A percentile compares a stretch with the other conserved stretches of the same genome.
These are phyloP conservation scores for Groenewaldozyma tartarivorans DNA, from an alignment of 805 yeast species.

Conservation along the genomic window DNA sequence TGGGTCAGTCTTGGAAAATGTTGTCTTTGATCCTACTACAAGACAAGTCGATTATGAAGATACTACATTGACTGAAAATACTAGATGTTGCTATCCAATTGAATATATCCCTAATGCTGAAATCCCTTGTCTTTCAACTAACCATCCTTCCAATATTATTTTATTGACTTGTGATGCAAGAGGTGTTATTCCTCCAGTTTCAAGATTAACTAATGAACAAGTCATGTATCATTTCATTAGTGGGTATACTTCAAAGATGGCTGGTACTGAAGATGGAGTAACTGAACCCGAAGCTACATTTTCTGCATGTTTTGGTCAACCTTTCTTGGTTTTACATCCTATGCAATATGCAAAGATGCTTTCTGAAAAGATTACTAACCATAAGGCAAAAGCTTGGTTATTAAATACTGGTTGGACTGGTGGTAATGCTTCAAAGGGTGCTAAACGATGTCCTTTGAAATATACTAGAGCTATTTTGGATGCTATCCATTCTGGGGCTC, in stretches of 20 bases:
- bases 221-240: slow-evolving; percentile 98
- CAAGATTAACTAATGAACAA: slow-evolving; percentile 86
- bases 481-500: slow-evolving; percentile 85
- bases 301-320: slow-evolving; percentile 98
- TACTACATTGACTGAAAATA: slow-evolving; percentile 83
- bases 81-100: slow-evolving; percentile 97
- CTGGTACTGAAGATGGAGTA: slow-evolving; percentile 98
- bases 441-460: slow-evolving; percentile 94
- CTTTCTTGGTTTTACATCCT: slow-evolving; percentile 95
- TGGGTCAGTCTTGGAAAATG: slow-evolving; percentile 92
- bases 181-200: slow-evolving; percentile 96
- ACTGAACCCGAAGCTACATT: slow-evolving; percentile 97
- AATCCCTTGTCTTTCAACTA: slow-evolving; percentile 84
- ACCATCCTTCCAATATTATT: slow-evolving; percentile 87
- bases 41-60: slow-evolving; percentile 83
- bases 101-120: slow-evolving; percentile 94
- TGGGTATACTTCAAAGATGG: slow-evolving; percentile 98
- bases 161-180: slow-evolving; percentile 95
- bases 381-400: slow-evolving; percentile 90
- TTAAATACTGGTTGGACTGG: slow-evolving; percentile 99
- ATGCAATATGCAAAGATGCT: slow-evolving; percentile 96
- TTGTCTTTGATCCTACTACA: slow-evolving; percentile 67
- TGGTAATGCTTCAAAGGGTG: slow-evolving; percentile 82
- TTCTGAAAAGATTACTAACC: slow-evolving; percentile 81
- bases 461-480: slow-evolving; percentile 95